phyloP scores from a whole-genome alignment of 208 protist species.

The Leptomonas pyrrhocoris region DNA sequence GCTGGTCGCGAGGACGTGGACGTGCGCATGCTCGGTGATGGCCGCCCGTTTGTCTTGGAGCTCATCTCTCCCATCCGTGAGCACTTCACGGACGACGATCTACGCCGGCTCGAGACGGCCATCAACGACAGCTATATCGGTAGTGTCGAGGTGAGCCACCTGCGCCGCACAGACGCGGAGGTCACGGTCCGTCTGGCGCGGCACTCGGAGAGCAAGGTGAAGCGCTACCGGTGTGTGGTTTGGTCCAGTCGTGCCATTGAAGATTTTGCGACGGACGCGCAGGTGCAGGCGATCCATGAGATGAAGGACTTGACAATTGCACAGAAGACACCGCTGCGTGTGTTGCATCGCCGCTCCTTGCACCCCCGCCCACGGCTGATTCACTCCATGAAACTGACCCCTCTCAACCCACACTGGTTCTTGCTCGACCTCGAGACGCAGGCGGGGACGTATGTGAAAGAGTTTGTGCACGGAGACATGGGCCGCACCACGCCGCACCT shows the following conservation, averaged over 20 bases:
- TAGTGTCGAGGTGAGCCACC: constrained; percentile 62
- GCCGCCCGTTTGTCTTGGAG: constrained; percentile 94
- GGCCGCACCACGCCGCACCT: constrained; percentile 93
- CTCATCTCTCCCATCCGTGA: constrained; percentile 72
- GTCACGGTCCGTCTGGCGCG: constrained; percentile 81
- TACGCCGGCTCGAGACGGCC: constrained; percentile 37
- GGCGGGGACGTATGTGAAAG: constrained; percentile 98
- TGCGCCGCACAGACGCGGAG: constrained; percentile 63
- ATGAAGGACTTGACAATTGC: constrained; percentile 62
- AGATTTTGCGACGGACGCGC: constrained; percentile 39
- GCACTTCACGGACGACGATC: constrained; percentile 56
- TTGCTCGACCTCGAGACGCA: constrained; percentile 91
- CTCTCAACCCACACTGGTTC: constrained; percentile 90
- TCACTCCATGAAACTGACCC: constrained; percentile 68
- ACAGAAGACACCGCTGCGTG: constrained; percentile 93
- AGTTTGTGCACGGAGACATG: constrained; percentile 98
- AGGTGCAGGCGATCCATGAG: constrained; percentile 45
- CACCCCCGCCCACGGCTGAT: constrained; percentile 82
- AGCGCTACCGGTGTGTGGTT: constrained; percentile 88
- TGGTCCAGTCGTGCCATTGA: constrained; percentile 77
- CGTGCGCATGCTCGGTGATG: constrained; percentile 94
- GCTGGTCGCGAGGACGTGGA: constrained; percentile 95
- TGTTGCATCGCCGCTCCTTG: constrained; percentile 94
- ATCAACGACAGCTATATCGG: constrained; percentile 73
- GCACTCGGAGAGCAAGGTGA: constrained; percentile 90